Evolutionary conservation across 768 basidiomycete species (phyloP).

Genomic region (Amanita muscaria): DNA sequence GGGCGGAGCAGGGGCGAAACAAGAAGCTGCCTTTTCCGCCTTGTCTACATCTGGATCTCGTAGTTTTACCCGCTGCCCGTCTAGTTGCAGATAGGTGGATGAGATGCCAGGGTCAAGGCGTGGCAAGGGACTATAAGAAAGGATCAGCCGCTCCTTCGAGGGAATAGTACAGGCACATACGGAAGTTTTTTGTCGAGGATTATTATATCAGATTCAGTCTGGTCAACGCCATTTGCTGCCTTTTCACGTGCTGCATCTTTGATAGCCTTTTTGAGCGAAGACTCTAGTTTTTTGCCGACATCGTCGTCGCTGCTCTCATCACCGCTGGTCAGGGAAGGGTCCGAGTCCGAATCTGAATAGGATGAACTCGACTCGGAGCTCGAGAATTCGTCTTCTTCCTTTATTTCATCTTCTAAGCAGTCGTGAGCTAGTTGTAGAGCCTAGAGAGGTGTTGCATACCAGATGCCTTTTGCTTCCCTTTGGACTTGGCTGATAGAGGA

Average conservation of each 20-base stretch:
- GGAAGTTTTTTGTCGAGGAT: conserved; percentile 30
- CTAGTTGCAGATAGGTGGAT: conserved; percentile 59
- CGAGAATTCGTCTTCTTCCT: background rate
- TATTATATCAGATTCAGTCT: conserved; percentile 47
- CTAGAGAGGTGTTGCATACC: background rate
- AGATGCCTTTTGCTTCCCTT: conserved; percentile 3
- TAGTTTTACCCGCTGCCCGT: conserved; percentile 34
- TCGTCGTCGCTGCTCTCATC: conserved; percentile 39
- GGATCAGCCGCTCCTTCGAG: conserved; percentile 7
- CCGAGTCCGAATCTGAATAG: conserved; percentile 23
- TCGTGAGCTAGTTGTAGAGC: background rate
- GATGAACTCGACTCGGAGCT: conserved; percentile 16
- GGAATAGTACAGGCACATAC: conserved; percentile 20
- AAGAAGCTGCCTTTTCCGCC: conserved; percentile 41
- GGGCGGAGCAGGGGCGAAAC: conserved; percentile 49
- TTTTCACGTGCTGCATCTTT: conserved; percentile 35
- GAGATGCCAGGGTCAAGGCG: conserved; percentile 56
- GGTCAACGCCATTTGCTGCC: conserved; percentile 17
- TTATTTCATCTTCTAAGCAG: background rate
- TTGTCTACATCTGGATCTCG: conserved; percentile 56
- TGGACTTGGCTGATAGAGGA: background rate
- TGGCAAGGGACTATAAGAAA: conserved; percentile 44
- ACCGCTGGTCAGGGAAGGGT: conserved; percentile 18
- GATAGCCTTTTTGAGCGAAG: conserved; percentile 55
- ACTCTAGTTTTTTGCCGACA: conserved; percentile 52